These are phyloP conservation scores for Xanthoconium purpureum DNA, from an alignment of 768 basidiomycete species.

Conservation along the genomic window DNA sequence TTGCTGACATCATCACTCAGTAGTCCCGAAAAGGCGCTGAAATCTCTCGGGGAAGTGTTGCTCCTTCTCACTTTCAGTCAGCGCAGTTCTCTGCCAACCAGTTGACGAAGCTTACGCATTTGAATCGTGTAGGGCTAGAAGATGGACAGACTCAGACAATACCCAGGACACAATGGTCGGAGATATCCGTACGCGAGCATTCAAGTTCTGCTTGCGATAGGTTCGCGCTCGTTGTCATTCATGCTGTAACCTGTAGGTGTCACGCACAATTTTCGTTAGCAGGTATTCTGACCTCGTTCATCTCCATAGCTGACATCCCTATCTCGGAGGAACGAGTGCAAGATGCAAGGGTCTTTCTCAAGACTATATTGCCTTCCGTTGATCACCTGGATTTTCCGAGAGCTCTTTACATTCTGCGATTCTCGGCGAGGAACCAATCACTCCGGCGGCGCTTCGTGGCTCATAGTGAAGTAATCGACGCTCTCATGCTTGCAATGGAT, in stretches of 20 bases:
- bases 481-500: background rate
- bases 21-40: background rate
- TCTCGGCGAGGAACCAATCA: background rate
- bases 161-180: background rate
- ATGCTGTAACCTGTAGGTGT: background rate
- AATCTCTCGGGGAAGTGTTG: conserved; percentile 3
- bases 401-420: background rate
- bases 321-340: background rate
- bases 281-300: background rate
- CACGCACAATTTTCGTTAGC: background rate
- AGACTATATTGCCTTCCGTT: background rate
- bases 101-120: background rate
- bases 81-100: background rate
- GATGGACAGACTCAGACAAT: background rate
- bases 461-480: background rate
- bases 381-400: background rate
- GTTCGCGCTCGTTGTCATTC: conserved; percentile 1
- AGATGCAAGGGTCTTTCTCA: background rate
- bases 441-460: background rate
- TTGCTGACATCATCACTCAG: background rate
- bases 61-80: conserved; percentile 2
- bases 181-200: background rate
- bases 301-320: background rate
- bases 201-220: background rate
- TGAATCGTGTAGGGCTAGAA: background rate